Base-by-base conservation (phyloP, 78 protist species). In the Dictyostelium purpureum region DNA sequence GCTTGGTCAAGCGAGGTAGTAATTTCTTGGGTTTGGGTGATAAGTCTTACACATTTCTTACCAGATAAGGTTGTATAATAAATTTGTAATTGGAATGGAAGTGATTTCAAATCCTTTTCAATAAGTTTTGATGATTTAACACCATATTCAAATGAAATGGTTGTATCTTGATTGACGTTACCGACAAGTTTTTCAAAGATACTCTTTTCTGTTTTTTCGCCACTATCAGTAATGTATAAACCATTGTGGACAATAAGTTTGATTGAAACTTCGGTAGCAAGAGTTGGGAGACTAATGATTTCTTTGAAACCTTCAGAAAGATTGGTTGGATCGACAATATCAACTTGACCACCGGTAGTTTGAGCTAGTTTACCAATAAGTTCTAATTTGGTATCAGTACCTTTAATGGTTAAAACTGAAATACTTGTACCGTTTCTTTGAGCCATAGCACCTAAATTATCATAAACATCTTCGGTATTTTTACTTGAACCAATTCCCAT, bases 401-500 rank as follows among this genome's bases (percentile, higher is more conserved):
- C 89, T 69, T 80, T 83, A 49, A 83, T 82, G 1, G 82, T 63
- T 26, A 96, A 45, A n/a, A 96, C 79, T 16, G 77, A 42, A 81
- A 96, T 78, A 49, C 90, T 38, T 1, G 93, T 79, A 67, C 94
- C 96, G 18, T 31, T 35, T 51, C 70, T 83, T 49, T 24, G 12
- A 4, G 96, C 96, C 35, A 40, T 11, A n/a, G 38, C 43, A 38
- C 89, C 96, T 28, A 94, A 51, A 35, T 47, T 33, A n/a, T 49
- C 49, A 80, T 91, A 96, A 73, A 87, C 85, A 26, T 43, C 43
- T 19, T 65, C 33, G 11, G 31, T 11, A 1, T 31, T 19, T 24
- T 94, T 96, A 14, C 71, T 47, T 18, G 79, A n/a, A 21, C 97
- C 97, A 0, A 96, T 1, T 66, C 97, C 97, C 5, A 93, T n/a